Percentiles rank a stretch among this genome's conserved stretches.
Evolutionary conservation across 495 filamentous ascomycete genomes (phyloP).

Genomic region (Neurospora sp.): DNA sequence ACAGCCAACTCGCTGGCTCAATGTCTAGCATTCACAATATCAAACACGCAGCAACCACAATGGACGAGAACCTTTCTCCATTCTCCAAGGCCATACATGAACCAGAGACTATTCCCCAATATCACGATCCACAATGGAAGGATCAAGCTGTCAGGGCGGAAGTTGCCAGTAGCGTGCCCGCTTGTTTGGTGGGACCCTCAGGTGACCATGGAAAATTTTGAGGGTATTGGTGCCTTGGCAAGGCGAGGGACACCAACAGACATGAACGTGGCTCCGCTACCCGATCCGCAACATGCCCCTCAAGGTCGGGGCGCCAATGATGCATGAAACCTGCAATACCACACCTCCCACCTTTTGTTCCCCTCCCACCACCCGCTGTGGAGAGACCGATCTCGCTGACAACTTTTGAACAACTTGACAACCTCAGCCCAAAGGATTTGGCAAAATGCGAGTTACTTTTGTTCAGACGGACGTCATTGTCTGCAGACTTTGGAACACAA

Average conservation of each 20-base stretch:
- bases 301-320: conserved; percentile 8
- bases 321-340: conserved; percentile 10
- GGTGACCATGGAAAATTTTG: conserved; percentile 20
- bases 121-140: not conserved
- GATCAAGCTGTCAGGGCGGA: not conserved
- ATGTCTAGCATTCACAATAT: not conserved
- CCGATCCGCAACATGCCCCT: conserved; percentile 3
- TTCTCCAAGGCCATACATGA: not conserved
- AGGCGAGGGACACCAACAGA: conserved; percentile 5
- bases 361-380: conserved; percentile 12
- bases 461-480: not conserved
- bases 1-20: not conserved
- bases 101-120: not conserved
- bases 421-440: not conserved
- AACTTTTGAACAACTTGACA: conserved; percentile 1
- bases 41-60: not conserved
- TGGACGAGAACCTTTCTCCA: not conserved
- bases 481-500: not conserved
- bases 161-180: not conserved
- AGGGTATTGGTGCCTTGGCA: conserved; percentile 12
- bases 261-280: not conserved
- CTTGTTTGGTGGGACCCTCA: conserved; percentile 13
- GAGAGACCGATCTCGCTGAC: conserved; percentile 17
- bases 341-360: conserved; percentile 9
- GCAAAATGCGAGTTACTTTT: not conserved